Conservation (phyloP, 2,329 filamentous ascomycete genomes). For the Hymenoscyphus salicellus region DNA sequence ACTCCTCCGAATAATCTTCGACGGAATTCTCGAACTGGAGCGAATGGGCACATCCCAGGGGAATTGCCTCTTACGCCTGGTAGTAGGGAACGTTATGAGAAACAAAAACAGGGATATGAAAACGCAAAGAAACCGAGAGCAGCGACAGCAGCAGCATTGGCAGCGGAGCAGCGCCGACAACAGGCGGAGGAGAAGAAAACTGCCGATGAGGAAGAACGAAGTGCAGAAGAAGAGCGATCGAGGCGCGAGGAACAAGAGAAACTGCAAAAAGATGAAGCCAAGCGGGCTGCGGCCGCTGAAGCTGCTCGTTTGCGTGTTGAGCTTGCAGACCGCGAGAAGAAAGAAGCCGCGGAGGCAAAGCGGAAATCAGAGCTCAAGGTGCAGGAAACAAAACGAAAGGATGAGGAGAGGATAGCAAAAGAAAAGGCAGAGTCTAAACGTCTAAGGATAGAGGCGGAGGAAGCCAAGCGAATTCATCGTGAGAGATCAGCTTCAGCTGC, state of each 20-base stretch:
- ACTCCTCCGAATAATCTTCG: slow-evolving; percentile 25
- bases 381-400: slow-evolving; percentile 14
- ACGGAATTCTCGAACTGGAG: slow-evolving; percentile 10
- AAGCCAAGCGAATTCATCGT: slow-evolving; percentile 12
- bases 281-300: slow-evolving; percentile 8
- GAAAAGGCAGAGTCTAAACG: slow-evolving; percentile 23
- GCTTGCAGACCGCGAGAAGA: slow-evolving; percentile 2
- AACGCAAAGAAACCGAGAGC: slow-evolving; percentile 20
- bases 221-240: slow-evolving; percentile 13
- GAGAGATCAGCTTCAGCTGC: slow-evolving; percentile 8
- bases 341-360: slow-evolving; percentile 8
- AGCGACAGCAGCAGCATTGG: slow-evolving; percentile 4
- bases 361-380: slow-evolving; percentile 10
- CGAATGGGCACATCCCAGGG: slow-evolving; percentile 10
- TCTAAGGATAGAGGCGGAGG: slow-evolving; percentile 21
- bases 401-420: slow-evolving; percentile 17
- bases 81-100: slow-evolving; percentile 26
- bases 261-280: slow-evolving; percentile 20
- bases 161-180: slow-evolving; percentile 1
- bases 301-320: slow-evolving; percentile 21
- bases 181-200: slow-evolving; percentile 18
- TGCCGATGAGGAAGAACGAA: slow-evolving; percentile 17
- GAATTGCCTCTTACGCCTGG: slow-evolving; percentile 30
- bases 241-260: slow-evolving; percentile 19
- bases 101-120: slow-evolving; percentile 17